Evolutionary conservation across 176 grass and related monocot genomes (phyloP), one percentile per base, ranked within the genome.

Genomic region (Puya raimondii): DNA sequence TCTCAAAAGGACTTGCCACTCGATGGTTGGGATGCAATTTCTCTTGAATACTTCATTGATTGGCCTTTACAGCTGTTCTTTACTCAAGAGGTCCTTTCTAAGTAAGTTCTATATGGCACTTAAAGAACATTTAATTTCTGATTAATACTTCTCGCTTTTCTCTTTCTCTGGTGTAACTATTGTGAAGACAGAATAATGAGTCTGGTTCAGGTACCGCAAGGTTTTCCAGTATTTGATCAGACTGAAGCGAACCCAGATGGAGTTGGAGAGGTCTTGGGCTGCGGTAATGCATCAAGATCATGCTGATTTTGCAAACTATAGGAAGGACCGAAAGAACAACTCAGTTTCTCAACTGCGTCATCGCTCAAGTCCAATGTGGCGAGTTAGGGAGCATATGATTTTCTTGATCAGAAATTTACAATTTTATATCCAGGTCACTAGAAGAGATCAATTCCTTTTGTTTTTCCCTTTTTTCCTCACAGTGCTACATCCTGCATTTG

Each of bases 231-330:
- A 93, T 70, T 84, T 93, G 74, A 91, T 99, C 53, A 84, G 89
- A 79, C 83, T 99, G 23, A 99, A 99, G 72, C 90, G 94, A 88
- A 93, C 94, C 65, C 94, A 93, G 74, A 99, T 99, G 94, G 94
- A 99, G 75, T 68, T 99, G 53, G 94, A 99, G 75, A 99, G 83
- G 85, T 99, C 94, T 48, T 99, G 94, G 94, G 90, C 86, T 75
- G 89, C 94, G 71, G 87, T 90, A 75, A 93, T 93, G 85, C 94
- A 99, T 56, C 85, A 91, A 85, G 94, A 99, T 76, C 94, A 99
- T 81, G 82, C 83, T 83, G 87, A 99, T 86, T 99, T 99, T 88
- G 91, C 89, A 77, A 82, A 83, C 63, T 80, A 90, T 56, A 82
- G 79, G 61, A 99, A 80, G 80, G 84, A 99, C 78, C 65, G 78